phyloP scores from a whole-genome alignment of 306 rosid species.

The Sechiopsis laciniata region DNA sequence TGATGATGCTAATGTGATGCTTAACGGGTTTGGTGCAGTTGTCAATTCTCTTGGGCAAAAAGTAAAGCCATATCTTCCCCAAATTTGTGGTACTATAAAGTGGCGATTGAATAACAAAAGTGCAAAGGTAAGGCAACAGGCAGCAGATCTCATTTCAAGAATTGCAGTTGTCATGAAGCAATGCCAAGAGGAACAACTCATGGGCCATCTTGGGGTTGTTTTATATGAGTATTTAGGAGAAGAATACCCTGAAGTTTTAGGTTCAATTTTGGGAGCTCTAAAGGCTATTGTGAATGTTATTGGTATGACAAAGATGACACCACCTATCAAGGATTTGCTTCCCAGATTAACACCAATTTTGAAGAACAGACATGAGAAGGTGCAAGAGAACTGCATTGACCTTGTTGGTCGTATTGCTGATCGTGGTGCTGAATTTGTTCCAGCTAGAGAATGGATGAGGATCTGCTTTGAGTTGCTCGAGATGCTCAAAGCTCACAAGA shows the following conservation, averaged over 20 bases:
- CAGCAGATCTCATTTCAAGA: slow-evolving; percentile 91
- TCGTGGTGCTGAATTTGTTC: slow-evolving; percentile 95
- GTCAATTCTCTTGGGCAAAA: slow-evolving; percentile 94
- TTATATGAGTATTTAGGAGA: slow-evolving; percentile 92
- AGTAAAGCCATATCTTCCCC: slow-evolving; percentile 88
- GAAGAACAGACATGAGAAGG: slow-evolving; percentile 95
- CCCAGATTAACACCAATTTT: slow-evolving; percentile 90
- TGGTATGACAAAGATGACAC: slow-evolving; percentile 99
- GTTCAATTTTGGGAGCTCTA: slow-evolving; percentile 88
- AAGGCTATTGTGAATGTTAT: slow-evolving; percentile 95
- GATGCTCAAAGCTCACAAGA: slow-evolving; percentile 97
- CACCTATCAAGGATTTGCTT: slow-evolving; percentile 91
- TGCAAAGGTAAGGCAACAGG: slow-evolving; percentile 94
- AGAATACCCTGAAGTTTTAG: slow-evolving; percentile 92
- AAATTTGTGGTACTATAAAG: slow-evolving; percentile 95
- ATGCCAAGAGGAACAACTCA: slow-evolving; percentile 91
- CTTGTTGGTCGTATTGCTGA: slow-evolving; percentile 96
- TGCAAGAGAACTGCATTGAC: slow-evolving; percentile 93
- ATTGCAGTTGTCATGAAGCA: slow-evolving; percentile 96
- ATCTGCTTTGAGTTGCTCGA: slow-evolving; percentile 95
- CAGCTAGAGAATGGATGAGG: slow-evolving; percentile 98
- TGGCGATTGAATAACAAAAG: slow-evolving; percentile 97
- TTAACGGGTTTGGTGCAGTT: slow-evolving; percentile 91
- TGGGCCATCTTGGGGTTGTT: slow-evolving; percentile 99
- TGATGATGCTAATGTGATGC: slow-evolving; percentile 97